Percentiles rank a stretch among this genome's conserved stretches.
These are phyloP conservation scores for Mortierella sp. DNA, from an alignment of 371 early-diverging fungal species.

Conservation along the genomic window DNA sequence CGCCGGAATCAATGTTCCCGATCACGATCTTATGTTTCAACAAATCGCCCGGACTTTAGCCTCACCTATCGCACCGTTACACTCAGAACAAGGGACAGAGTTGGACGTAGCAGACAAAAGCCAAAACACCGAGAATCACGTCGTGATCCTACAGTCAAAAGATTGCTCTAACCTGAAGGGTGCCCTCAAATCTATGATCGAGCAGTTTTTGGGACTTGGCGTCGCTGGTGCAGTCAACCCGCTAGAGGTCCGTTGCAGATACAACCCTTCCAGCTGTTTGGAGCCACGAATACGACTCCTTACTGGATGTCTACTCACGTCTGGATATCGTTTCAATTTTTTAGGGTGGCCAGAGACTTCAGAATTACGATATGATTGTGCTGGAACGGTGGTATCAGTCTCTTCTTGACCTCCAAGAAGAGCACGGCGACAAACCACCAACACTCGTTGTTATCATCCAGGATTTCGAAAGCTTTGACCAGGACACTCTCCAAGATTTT, in stretches of 20 bases:
- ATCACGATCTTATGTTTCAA: constrained; percentile 53
- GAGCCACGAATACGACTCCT: too few relatives aligned
- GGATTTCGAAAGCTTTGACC: constrained; percentile 89
- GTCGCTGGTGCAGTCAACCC: constrained; percentile 35
- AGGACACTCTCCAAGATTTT: constrained; percentile 77
- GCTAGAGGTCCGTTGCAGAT: constrained; percentile 47
- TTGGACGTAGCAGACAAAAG: neutral
- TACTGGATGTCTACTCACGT: too few relatives aligned
- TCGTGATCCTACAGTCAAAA: constrained; percentile 74
- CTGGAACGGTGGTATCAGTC: constrained; percentile 75
- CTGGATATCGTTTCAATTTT: too few relatives aligned
- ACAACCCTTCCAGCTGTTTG: neutral
- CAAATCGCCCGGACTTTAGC: constrained; percentile 43
- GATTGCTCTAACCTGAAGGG: constrained; percentile 68
- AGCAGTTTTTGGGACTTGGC: constrained; percentile 61
- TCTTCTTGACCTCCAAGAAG: constrained; percentile 11
- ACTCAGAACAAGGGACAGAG: neutral
- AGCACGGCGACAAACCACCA: neutral
- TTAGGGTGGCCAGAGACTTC: constrained; percentile 43
- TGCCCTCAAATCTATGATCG: constrained; percentile 71
- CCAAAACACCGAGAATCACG: constrained; percentile 53
- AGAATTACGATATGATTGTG: constrained; percentile 71
- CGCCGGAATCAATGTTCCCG: constrained; percentile 66
- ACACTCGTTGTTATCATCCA: constrained; percentile 82
- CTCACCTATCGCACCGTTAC: constrained; percentile 14